These are phyloP conservation scores for Penicillium simplicissimum DNA, from an alignment of 495 filamentous ascomycete species.

Conservation along the genomic window DNA sequence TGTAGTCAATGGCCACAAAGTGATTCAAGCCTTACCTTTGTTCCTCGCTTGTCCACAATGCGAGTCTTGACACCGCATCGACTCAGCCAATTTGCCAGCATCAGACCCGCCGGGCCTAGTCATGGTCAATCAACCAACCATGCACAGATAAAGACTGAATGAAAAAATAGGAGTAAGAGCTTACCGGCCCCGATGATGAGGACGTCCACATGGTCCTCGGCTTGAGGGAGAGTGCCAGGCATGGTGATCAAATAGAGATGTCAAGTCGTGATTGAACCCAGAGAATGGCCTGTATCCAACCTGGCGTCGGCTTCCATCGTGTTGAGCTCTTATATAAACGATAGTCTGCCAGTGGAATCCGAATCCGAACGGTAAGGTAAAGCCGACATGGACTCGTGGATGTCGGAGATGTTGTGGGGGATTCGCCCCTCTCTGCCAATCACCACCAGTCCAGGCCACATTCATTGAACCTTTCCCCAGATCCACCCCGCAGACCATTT, in stretches of 20 bases:
- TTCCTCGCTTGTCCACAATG: constrained; percentile 60
- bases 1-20: constrained; percentile 11
- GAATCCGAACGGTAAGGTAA: background rate
- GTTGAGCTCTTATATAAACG: background rate
- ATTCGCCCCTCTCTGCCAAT: background rate
- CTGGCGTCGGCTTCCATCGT: background rate
- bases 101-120: constrained; percentile 55
- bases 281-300: background rate
- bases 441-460: background rate
- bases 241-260: background rate
- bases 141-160: too few species aligned
- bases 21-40: constrained; percentile 40
- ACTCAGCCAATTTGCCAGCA: constrained; percentile 61
- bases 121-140: too few species aligned
- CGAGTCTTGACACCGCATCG: constrained; percentile 55
- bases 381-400: background rate
- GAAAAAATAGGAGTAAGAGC: too few species aligned
- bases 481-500: background rate
- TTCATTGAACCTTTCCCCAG: background rate
- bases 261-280: background rate
- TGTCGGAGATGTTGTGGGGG: constrained; percentile 15
- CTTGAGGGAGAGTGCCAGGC: constrained; percentile 6
- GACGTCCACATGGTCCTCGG: constrained; percentile 25
- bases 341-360: background rate
- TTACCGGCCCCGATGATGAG: constrained; percentile 62